These are phyloP conservation scores for Tolypocladium endophyticum DNA, from an alignment of 2,329 filamentous ascomycete species.

Conservation along the genomic window DNA sequence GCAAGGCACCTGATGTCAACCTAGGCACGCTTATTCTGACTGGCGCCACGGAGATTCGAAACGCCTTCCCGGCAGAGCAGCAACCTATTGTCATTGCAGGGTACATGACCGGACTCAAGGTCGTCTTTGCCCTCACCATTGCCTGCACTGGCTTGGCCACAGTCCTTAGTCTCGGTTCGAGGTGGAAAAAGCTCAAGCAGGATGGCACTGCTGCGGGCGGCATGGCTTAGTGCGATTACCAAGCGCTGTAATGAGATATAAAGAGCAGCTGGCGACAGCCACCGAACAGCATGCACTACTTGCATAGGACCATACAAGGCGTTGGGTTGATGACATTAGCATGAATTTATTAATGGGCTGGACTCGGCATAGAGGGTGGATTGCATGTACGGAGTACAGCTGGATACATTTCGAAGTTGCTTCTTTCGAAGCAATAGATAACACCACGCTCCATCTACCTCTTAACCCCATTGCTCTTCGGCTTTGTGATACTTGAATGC, in stretches of 20 bases:
- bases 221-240: conserved; percentile 14
- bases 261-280: not conserved
- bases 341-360: not conserved
- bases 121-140: conserved; percentile 47
- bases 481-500: not conserved
- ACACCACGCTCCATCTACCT: not conserved
- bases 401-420: not conserved
- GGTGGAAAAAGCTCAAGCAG: conserved; percentile 27
- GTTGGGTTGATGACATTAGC: not conserved
- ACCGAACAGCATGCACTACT: not conserved
- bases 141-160: conserved; percentile 33
- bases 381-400: not conserved
- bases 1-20: conserved; percentile 24
- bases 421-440: not conserved
- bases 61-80: conserved; percentile 34
- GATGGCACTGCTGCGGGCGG: conserved; percentile 15
- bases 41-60: conserved; percentile 46
- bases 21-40: conserved; percentile 25
- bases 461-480: not conserved
- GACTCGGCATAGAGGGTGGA: not conserved
- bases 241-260: not conserved
- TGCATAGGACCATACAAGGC: not conserved
- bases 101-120: conserved; percentile 55
- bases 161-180: conserved; percentile 20
- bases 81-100: conserved; percentile 44